These are phyloP conservation scores for Panicum virgatum DNA, from an alignment of 202 grass and related monocot species.

Conservation along the genomic window DNA sequence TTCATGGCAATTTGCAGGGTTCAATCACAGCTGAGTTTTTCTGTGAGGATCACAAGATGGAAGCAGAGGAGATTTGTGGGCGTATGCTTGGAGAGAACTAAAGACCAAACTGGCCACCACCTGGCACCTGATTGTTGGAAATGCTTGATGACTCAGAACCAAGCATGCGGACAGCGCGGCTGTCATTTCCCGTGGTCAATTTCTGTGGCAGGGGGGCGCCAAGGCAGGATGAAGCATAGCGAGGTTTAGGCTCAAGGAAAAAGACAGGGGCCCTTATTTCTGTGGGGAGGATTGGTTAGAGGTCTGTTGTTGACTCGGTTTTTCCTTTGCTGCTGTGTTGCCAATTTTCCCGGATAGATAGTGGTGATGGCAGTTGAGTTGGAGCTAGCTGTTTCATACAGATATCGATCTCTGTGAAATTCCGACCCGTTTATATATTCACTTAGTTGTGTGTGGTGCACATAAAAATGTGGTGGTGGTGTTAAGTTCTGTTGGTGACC, in stretches of 20 bases:
- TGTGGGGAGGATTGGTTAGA: conserved; percentile 5
- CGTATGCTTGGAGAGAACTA: conserved; percentile 38
- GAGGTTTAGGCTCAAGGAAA: conserved; percentile 31
- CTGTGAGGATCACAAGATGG: not conserved
- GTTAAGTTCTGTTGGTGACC: not conserved
- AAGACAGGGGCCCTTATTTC: not conserved
- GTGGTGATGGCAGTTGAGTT: conserved; percentile 26
- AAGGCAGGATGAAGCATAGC: conserved; percentile 44
- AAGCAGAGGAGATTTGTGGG: conserved; percentile 27
- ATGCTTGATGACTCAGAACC: conserved; percentile 19
- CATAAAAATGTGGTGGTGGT: not conserved
- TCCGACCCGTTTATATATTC: conserved; percentile 24
- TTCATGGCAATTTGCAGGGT: conserved; percentile 27
- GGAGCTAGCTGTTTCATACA: conserved; percentile 27
- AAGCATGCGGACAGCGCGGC: conserved; percentile 30
- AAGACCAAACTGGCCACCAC: conserved; percentile 27
- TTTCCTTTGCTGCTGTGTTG: conserved; percentile 26
- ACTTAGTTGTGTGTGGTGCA: not conserved
- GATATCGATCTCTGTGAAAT: conserved; percentile 33
- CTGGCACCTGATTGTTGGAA: conserved; percentile 16
- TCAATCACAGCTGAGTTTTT: conserved; percentile 42
- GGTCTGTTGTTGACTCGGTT: conserved; percentile 4
- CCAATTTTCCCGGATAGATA: conserved; percentile 48
- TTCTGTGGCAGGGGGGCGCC: conserved; percentile 25
- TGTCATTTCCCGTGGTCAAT: conserved; percentile 25